Evolutionary conservation across 2,329 filamentous ascomycete genomes (phyloP).

Genomic region (Nothophoma quercina): DNA sequence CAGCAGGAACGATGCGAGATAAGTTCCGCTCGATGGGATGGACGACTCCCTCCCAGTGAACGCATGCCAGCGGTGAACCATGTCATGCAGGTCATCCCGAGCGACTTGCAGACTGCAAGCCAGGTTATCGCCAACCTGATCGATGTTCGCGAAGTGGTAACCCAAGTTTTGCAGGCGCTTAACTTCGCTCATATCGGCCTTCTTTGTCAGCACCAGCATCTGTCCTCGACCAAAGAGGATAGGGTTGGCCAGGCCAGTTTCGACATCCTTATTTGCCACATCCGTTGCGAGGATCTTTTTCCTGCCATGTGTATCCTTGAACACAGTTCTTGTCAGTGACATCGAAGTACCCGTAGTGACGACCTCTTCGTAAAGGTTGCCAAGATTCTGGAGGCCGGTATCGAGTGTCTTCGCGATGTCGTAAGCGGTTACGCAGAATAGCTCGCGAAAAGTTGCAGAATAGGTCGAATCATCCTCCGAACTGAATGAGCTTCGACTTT

Average conservation of each 20-base stretch:
- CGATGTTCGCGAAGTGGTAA: slow-evolving; percentile 72
- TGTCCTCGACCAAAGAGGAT: slow-evolving; percentile 72
- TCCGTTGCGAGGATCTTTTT: slow-evolving; percentile 38
- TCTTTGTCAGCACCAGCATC: slow-evolving; percentile 79
- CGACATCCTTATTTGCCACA: slow-evolving; percentile 46
- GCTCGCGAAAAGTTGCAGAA: slow-evolving; percentile 78
- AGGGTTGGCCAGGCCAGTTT: slow-evolving; percentile 45
- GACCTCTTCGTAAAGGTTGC: slow-evolving; percentile 78
- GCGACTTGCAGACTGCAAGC: slow-evolving; percentile 78
- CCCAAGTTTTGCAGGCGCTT: slow-evolving; percentile 73
- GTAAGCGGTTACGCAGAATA: slow-evolving; percentile 81
- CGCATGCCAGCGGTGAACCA: slow-evolving; percentile 72
- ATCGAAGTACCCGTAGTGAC: slow-evolving; percentile 69
- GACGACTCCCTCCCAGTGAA: slow-evolving; percentile 39
- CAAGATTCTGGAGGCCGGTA: slow-evolving; percentile 68
- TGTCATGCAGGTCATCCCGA: slow-evolving; percentile 64
- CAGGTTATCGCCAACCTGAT: slow-evolving; percentile 71
- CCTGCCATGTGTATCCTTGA: slow-evolving; percentile 25
- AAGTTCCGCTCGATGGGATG: slow-evolving; percentile 58
- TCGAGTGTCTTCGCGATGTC: slow-evolving; percentile 74
- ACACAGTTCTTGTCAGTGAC: slow-evolving; percentile 68
- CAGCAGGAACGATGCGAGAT: slow-evolving; percentile 51
- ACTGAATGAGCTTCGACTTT: slow-evolving; percentile 30
- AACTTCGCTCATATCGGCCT: slow-evolving; percentile 66
- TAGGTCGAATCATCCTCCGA: slow-evolving; percentile 71